Evolutionary conservation across 345 rosid genomes (phyloP), one percentile per base, ranked within the genome.

Genomic region (Hypericum androsaemum): DNA sequence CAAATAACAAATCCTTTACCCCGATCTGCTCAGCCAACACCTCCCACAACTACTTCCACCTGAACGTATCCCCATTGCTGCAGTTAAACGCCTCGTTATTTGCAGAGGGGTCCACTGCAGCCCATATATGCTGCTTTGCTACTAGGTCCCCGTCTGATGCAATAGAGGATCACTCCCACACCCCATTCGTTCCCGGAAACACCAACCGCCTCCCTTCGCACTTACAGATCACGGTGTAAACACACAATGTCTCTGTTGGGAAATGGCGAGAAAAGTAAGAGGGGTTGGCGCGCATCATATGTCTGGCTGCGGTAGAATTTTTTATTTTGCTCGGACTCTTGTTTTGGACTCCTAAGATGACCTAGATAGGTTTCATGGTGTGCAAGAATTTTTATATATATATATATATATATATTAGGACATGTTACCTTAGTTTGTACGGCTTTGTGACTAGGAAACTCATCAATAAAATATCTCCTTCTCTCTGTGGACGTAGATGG

Each of bases 51-150:
- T 44, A 22, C 48, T 44, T 44, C 48, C 48, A 44, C 48, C 15
- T 44, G 48, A 44, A 44, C 48, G 15, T 22, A 44, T 44, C 48
- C 48, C 48, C 48, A 44, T 44, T 44, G 16, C n/a, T 6, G 3
- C n/a, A n/a, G 12, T 44, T 44, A 44, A 44, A 44, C 48, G 48
- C 14, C 48, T 44, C 48, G 12, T 44, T 44, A 14, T 44, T 44
- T 5, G 48, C 48, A 8, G n/a, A 44, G 15, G 12, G 15, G 7
- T 44, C 48, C 48, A 44, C 48, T 22, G 48, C 48, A 0, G 48
- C 48, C 48, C 48, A 44, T 44, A 44, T 44, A 14, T 44, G 48
- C n/a, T 44, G 48, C 48, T 44, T 22, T 5, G 48, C 48, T 6
- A 44, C 14, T 22, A 44, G 15, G 48, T 44, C 48, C n/a, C 16